Base-by-base conservation (phyloP, 2,329 filamentous ascomycete species). In the Cladosporium phlei region DNA sequence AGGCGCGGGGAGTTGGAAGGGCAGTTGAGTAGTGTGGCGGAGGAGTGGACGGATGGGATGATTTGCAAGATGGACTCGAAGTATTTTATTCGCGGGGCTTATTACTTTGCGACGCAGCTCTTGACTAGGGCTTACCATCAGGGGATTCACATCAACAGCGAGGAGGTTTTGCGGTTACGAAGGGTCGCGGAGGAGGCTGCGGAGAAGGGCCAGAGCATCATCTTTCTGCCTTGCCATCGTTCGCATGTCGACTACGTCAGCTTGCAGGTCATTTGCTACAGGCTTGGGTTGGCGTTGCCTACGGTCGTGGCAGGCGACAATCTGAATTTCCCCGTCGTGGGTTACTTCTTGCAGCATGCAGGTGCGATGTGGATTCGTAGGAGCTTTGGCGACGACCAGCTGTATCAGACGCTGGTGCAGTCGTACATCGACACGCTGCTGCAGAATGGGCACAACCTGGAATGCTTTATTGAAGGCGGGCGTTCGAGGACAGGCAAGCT, bases 211-310 rank as follows among this genome's bases (percentile, higher is more conserved):
- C 90, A 96, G 65, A 95, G 88, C 54, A 94, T 98, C 56, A 86
- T 98, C 42, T 98, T 98, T 65, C 68, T 98, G 48, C 93, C 93
- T 0, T 95, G 89, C 55, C 93, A 98, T 67, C 81, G 90, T 47
- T 95, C 88, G 3, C 93, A 98, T 62, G 86, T 97, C 52, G 93
- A 98, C 63, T 98, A 98, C 59, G 88, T 98, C 52, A 91, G 88
- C 3, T 73, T 97, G 27, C 93, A 98, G 62, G 73, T 98, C 30
- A 94, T 98, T 47, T 98, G 93, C 69, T 98, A 96, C 66, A 82
- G 93, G 2, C 72, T 98, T 3, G 93, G 93, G 1, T 77, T 98
- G 14, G 88, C 85, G 0, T 71, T 98, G 2, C 93, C 93, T 0
- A 88, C 91, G 1, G 88, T 98, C 2, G 90, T 98, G 0, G 88